Base-by-base conservation (phyloP, 2,329 filamentous ascomycete genomes). In the Aspergillus brunneoviolaceus region DNA sequence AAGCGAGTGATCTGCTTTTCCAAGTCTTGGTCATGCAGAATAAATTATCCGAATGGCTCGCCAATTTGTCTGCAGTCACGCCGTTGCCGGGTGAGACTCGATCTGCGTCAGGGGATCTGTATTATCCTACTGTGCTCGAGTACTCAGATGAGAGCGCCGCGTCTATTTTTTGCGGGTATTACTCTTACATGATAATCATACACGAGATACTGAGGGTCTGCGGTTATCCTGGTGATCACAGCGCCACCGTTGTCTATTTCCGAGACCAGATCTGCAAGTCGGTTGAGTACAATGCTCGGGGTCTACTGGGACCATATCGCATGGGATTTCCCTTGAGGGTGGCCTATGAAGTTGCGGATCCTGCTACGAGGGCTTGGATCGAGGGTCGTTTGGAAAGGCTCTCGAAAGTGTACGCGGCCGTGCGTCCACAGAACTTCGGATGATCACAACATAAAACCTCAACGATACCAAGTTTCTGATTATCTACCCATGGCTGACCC, bases 211-310 rank as follows among this genome's bases (percentile, higher is more conserved):
- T 73, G n/a, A 67, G 52, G 25, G 56, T 45, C 2, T 69, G 65
- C 33, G 61, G 57, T 3, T 67, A 66, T 27, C 60, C 69, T 9
- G 70, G 70, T 14, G 60, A 65, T 9, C 68, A 73, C 29, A 63
- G 21, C 6, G 63, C 61, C 19, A 66, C 68, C 64, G 61, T 68
- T 11, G 23, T 55, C 19, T 68, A 66, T 57, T 72, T 65, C 25
- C 63, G 66, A 16, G 69, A 72, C 55, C 69, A 69, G 57, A 72
- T 72, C n/a, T 73, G 71, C 61, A 67, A 62, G 49, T 72, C 70
- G 0, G 64, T 72, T n/a, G 69, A 72, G 58, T 71, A 68, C 42
- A 65, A 62, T 45, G 54, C 65, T 6, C 61, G 60, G 7, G 71
- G 69, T 3, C 51, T 67, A 3, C 55, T 72, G 14, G 70, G 70